Conservation (phyloP, 2,329 filamentous ascomycete species). For the Neonectria punicea region DNA sequence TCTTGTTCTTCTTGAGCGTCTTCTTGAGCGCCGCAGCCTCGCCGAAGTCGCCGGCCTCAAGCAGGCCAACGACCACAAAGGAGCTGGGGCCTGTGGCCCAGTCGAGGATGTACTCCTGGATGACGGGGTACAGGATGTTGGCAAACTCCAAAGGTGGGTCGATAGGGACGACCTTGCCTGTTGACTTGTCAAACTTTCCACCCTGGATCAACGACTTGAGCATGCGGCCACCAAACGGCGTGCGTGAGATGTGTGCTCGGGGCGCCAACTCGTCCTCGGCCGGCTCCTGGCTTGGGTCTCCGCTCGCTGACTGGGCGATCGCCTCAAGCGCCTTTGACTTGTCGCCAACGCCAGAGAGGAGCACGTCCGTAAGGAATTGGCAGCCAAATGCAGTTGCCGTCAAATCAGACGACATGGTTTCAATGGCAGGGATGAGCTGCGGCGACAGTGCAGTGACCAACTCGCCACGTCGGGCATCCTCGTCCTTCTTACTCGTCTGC, state of each 20-base stretch:
- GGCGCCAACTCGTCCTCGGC: constrained; percentile 54
- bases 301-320: constrained; percentile 70
- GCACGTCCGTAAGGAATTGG: constrained; percentile 84
- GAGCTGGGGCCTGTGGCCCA: constrained; percentile 91
- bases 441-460: constrained; percentile 79
- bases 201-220: constrained; percentile 92
- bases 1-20: constrained; percentile 77
- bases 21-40: constrained; percentile 74
- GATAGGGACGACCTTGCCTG: constrained; percentile 75
- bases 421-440: constrained; percentile 78
- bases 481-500: constrained; percentile 92
- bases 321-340: constrained; percentile 80
- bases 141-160: constrained; percentile 85
- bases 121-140: constrained; percentile 81
- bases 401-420: constrained; percentile 73
- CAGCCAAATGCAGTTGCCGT: constrained; percentile 83
- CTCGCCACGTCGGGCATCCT: constrained; percentile 78
- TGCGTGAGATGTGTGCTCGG: constrained; percentile 67
- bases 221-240: constrained; percentile 78
- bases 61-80: constrained; percentile 84
- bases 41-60: constrained; percentile 79
- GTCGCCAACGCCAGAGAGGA: constrained; percentile 80
- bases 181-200: constrained; percentile 81
- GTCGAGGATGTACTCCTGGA: constrained; percentile 76
- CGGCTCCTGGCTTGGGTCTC: constrained; percentile 59